Evolutionary conservation across 176 grass and related monocot species (phyloP).

Genomic region (Eragrostis curvula): DNA sequence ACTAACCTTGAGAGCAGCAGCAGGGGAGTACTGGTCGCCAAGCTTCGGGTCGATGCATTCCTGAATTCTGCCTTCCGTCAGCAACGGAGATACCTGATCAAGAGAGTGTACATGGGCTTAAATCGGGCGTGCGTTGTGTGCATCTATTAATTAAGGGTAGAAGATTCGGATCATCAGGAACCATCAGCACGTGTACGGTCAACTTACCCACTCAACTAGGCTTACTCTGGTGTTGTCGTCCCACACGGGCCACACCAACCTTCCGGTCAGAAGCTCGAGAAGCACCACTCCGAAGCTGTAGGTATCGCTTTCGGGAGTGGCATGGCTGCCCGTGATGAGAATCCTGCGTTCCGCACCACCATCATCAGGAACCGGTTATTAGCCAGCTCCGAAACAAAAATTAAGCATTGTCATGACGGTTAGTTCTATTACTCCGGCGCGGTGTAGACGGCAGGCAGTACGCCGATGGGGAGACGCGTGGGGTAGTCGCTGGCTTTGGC

Average conservation of each 20-base stretch:
- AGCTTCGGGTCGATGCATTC: conserved; percentile 56
- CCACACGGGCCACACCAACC: neutral
- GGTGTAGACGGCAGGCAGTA: too few relatives aligned
- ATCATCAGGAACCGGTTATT: neutral
- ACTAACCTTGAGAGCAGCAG: conserved; percentile 51
- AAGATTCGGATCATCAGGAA: neutral
- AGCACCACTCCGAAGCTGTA: conserved; percentile 69
- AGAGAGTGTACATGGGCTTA: too few relatives aligned
- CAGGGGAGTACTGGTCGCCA: conserved; percentile 39
- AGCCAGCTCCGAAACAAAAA: too few relatives aligned
- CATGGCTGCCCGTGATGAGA: conserved; percentile 17
- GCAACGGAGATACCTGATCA: conserved; percentile 46
- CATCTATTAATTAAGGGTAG: neutral
- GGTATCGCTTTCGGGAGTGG: conserved; percentile 47
- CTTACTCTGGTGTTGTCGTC: neutral
- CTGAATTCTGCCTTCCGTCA: conserved; percentile 56
- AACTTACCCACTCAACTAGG: conserved; percentile 63
- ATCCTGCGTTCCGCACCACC: conserved; percentile 11
- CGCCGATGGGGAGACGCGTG: too few relatives aligned
- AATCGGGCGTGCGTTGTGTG: too few relatives aligned
- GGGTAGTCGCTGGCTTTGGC: too few relatives aligned
- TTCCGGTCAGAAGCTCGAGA: conserved; percentile 61
- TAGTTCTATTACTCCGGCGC: too few relatives aligned
- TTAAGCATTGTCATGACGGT: too few relatives aligned
- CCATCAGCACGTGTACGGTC: neutral